Evolutionary conservation across 441 rosid species (phyloP).

Genomic region (Corymbia citriodora): DNA sequence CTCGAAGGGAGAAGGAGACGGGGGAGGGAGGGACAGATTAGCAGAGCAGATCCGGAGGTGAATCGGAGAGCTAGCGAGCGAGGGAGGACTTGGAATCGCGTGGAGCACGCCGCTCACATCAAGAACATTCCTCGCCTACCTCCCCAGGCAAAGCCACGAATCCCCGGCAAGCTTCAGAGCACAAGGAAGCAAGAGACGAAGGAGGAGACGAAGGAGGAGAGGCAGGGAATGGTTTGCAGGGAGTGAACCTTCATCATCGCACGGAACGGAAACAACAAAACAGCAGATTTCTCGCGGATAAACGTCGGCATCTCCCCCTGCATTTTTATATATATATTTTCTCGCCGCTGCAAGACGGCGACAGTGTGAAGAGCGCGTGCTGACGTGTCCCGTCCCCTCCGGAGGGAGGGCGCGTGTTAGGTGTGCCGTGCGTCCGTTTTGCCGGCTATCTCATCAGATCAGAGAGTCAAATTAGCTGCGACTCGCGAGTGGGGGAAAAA

Average conservation of each 20-base stretch:
- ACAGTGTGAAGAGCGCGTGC: not conserved
- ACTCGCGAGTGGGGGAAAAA: not conserved
- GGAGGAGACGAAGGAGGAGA: not conserved
- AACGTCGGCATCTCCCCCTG: not conserved
- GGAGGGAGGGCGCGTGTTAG: fast-evolving
- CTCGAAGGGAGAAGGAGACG: not conserved
- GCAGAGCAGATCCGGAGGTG: not conserved
- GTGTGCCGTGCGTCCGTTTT: not conserved
- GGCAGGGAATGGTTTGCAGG: no score
- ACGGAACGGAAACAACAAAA: not conserved
- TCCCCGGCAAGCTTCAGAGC: not conserved
- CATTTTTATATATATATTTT: not conserved
- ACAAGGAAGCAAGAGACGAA: not conserved
- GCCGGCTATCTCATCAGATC: not conserved
- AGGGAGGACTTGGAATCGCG: not conserved
- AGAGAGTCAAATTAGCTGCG: not conserved
- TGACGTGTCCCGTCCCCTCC: not conserved
- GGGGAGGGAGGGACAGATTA: not conserved
- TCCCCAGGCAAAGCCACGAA: not conserved
- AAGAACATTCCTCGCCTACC: not conserved
- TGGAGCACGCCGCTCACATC: not conserved
- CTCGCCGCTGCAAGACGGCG: not conserved
- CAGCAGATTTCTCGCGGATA: not conserved
- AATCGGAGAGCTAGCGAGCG: not conserved
- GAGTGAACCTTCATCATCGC: not conserved